These are phyloP conservation scores for Chaetomium sp. DNA, from an alignment of 2,329 filamentous ascomycete species.

Conservation along the genomic window DNA sequence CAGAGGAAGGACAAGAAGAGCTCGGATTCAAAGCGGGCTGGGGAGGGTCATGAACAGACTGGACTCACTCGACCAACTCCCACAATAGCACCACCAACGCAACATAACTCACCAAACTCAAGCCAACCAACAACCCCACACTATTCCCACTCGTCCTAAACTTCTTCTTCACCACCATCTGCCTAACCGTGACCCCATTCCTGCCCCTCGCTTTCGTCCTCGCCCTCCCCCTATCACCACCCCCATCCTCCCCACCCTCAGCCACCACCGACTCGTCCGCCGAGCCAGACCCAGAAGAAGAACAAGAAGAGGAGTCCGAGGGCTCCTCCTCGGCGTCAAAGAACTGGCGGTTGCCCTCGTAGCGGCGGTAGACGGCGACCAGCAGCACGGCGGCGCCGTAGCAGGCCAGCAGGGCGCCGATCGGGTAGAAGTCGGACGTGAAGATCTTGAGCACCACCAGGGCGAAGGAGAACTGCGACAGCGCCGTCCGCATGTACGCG, in stretches of 20 bases:
- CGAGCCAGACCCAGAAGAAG: constrained; percentile 40
- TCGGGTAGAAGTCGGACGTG: constrained; percentile 92
- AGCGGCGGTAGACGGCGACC: constrained; percentile 81
- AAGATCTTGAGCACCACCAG: constrained; percentile 96
- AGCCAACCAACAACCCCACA: constrained; percentile 57
- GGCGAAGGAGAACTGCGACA: constrained; percentile 93
- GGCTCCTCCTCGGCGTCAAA: constrained; percentile 58
- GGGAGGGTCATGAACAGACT: neutral
- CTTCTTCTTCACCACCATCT: constrained; percentile 47
- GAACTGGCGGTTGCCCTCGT: constrained; percentile 93
- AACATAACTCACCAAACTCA: constrained; percentile 62
- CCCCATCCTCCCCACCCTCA: constrained; percentile 36
- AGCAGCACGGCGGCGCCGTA: constrained; percentile 85
- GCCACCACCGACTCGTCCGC: constrained; percentile 33
- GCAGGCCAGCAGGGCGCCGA: constrained; percentile 91
- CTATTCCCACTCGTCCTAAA: constrained; percentile 67
- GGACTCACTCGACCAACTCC: constrained; percentile 39
- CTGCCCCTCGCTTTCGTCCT: constrained; percentile 2
- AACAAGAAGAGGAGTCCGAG: too few species aligned
- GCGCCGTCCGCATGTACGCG: constrained; percentile 90
- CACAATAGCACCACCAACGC: constrained; percentile 59
- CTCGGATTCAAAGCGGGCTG: neutral
- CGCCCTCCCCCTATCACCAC: neutral
- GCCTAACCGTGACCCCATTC: constrained; percentile 30
- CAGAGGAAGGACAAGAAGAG: neutral